A percentile compares a stretch with the other conserved stretches of the same genome.
Conservation (phyloP, 805 yeast genomes). For the Pichia exigua region DNA sequence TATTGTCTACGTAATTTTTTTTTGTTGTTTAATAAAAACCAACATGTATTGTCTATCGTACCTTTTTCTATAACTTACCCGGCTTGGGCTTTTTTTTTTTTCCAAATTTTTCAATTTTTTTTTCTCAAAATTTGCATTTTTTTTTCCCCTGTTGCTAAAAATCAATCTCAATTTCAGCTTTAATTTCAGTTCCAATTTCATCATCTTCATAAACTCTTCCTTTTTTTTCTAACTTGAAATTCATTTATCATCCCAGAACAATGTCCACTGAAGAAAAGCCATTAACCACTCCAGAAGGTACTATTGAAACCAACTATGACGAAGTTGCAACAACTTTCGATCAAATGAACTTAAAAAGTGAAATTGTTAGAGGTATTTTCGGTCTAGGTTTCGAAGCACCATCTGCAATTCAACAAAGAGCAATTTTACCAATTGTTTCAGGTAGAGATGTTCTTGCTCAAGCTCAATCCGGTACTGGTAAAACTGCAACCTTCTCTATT, state of each 20-base stretch:
- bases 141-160: not conserved
- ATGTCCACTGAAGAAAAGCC: slow-evolving; percentile 46
- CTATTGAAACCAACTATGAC: slow-evolving; percentile 93
- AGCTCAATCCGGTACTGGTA: slow-evolving; percentile 99
- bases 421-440: slow-evolving; percentile 87
- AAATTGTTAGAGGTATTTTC: slow-evolving; percentile 67
- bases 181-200: not conserved
- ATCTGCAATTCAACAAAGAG: slow-evolving; percentile 96
- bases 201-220: not conserved
- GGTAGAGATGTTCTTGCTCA: slow-evolving; percentile 97
- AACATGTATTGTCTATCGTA: too few relatives aligned
- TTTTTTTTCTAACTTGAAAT: not conserved
- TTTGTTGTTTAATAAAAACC: too few relatives aligned
- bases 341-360: slow-evolving; percentile 67
- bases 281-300: slow-evolving; percentile 30
- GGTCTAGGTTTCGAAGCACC: slow-evolving; percentile 94
- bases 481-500: slow-evolving; percentile 96
- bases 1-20: not conserved
- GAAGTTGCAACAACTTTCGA: slow-evolving; percentile 74
- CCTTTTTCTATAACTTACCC: not conserved
- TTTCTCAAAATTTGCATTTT: not conserved
- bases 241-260: slow-evolving; percentile 9
- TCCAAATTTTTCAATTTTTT: not conserved
- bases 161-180: not conserved
- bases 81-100: not conserved